Base-by-base conservation (phyloP, 108 stramenopile genomes). In the Pseudonitzschia pungens region DNA sequence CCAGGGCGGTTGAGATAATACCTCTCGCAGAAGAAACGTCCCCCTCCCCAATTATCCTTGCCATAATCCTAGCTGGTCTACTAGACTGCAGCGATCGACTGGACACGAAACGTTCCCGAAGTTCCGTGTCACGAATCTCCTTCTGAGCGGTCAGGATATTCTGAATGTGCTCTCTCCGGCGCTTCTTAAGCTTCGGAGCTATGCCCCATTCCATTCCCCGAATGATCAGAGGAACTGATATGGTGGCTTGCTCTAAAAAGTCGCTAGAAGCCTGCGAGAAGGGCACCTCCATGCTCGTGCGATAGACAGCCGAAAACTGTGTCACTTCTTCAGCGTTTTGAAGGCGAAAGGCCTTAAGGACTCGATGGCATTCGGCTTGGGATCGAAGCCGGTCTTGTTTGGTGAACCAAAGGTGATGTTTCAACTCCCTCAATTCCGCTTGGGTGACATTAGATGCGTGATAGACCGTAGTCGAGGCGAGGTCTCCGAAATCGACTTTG, bases 191-290 rank as follows among this genome's bases (percentile, higher is more conserved):
- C 20, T 40, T 33, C 28, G 60, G 41, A 24, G 75, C 24, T 20
- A 69, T 62, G 31, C 75, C 75, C 75, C 75, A 76, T 42, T 76
- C 75, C 54, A 76, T 54, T 0, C 75, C 75, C 22, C 75, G 68
- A 21, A 76, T 62, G 33, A 20, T 15, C 1, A 48, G 58, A 2
- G 75, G 75, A n/a, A 76, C 58, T 22, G 42, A 68, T 27, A 76
- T 52, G 12, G 68, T 51, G 36, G 48, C 75, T 42, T 68, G 66
- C 24, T 75, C 74, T 21, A 75, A 54, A 28, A 21, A 58, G 41
- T 75, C 74, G 29, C 71, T 72, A 32, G 68, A 63, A 12, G 56
- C 66, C 22, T 63, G 44, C 11, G 68, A 64, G 15, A 56, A 68
- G 60, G 68, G 27, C 33, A 45, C 32, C 18, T 69, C 27, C 60